These are phyloP conservation scores for Raffaelea ambrosiae DNA, from an alignment of 2,329 filamentous ascomycete species.

Conservation along the genomic window DNA sequence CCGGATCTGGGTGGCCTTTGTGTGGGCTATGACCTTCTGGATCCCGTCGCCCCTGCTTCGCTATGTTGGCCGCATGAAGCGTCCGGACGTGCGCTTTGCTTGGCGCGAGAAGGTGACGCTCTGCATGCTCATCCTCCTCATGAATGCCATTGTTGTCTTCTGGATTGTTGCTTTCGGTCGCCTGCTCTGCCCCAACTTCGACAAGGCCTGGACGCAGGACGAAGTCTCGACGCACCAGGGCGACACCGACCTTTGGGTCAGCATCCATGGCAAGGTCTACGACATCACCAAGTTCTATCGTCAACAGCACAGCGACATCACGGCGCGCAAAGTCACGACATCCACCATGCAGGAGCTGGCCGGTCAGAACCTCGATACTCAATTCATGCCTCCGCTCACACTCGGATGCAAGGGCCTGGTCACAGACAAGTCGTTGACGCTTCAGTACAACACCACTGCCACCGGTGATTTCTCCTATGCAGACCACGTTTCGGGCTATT, in stretches of 20 bases:
- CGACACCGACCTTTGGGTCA: constrained; percentile 76
- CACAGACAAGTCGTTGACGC: constrained; percentile 41
- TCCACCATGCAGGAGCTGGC: constrained; percentile 68
- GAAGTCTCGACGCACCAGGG: constrained; percentile 65
- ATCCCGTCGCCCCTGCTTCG: constrained; percentile 79
- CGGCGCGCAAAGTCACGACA: constrained; percentile 45
- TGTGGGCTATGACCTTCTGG: constrained; percentile 88
- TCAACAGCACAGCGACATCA: constrained; percentile 69
- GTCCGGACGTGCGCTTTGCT: constrained; percentile 91
- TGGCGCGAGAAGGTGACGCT: constrained; percentile 94
- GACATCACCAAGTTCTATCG: constrained; percentile 87
- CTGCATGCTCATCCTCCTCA: constrained; percentile 66
- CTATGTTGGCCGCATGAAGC: constrained; percentile 89
- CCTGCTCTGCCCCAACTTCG: constrained; percentile 79
- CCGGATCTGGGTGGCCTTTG: constrained; percentile 69
- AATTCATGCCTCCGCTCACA: constrained; percentile 72
- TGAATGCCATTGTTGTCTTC: constrained; percentile 80
- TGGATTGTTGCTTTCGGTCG: constrained; percentile 84
- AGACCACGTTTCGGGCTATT: constrained; percentile 62
- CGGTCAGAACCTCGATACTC: constrained; percentile 71
- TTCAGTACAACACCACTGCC: constrained; percentile 59
- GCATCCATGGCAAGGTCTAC: constrained; percentile 81
- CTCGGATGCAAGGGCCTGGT: constrained; percentile 69
- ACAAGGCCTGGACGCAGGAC: constrained; percentile 74
- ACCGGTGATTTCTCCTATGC: constrained; percentile 49